phyloP scores from a whole-genome alignment of 2,329 filamentous ascomycete genomes.

The Coniosporium tulheliwenetii region DNA sequence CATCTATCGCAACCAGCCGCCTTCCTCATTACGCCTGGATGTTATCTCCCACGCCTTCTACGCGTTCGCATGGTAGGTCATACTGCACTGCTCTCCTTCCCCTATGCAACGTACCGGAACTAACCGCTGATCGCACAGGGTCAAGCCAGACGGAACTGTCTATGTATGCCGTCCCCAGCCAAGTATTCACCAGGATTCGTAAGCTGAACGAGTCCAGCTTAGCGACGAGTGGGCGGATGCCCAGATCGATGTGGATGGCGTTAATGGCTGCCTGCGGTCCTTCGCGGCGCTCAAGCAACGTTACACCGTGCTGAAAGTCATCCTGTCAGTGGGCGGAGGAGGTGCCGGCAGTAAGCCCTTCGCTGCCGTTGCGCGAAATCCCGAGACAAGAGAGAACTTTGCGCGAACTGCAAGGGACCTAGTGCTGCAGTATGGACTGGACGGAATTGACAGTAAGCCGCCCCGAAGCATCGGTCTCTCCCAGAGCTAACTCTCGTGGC shows the following conservation, averaged over 20 bases:
- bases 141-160: conserved; percentile 56
- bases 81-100: conserved; percentile 7
- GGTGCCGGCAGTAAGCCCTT: conserved; percentile 49
- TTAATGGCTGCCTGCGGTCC: conserved; percentile 55
- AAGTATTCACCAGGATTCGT: neutral
- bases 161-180: conserved; percentile 35
- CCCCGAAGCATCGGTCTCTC: neutral
- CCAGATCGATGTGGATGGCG: conserved; percentile 55
- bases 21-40: conserved; percentile 56
- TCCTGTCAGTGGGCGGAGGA: conserved; percentile 62
- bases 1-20: conserved; percentile 58
- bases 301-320: conserved; percentile 55
- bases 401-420: conserved; percentile 49
- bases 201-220: conserved; percentile 35
- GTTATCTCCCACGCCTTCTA: conserved; percentile 74
- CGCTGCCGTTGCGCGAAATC: conserved; percentile 47
- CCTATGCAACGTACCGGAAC: neutral
- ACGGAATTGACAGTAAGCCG: conserved; percentile 59
- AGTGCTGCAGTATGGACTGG: conserved; percentile 54
- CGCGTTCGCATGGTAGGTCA: conserved; percentile 50
- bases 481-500: conserved; percentile 1
- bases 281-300: conserved; percentile 57
- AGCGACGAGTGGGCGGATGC: conserved; percentile 68
- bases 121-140: conserved; percentile 23
- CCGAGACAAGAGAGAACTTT: conserved; percentile 50